These are phyloP conservation scores for Aspergillus proliferans DNA, from an alignment of 2,329 filamentous ascomycete genomes.

Conservation along the genomic window DNA sequence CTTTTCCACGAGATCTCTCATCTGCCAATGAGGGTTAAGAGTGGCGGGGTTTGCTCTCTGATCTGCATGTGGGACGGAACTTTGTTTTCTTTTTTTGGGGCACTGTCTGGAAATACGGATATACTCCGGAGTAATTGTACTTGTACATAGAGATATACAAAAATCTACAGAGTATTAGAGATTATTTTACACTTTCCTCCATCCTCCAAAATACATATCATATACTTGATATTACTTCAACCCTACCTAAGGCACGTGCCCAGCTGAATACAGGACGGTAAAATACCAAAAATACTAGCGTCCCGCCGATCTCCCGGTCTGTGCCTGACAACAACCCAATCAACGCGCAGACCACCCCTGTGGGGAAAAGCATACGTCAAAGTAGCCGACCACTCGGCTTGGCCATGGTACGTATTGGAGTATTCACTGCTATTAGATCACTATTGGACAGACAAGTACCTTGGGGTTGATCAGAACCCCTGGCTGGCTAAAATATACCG, in stretches of 20 bases:
- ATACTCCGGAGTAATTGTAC: no score
- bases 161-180: not conserved
- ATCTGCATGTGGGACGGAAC: not conserved
- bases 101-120: no score
- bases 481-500: no score
- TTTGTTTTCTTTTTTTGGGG: not conserved
- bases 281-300: not conserved
- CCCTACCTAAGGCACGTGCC: not conserved
- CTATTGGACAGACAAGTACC: no score
- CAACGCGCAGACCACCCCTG: not conserved
- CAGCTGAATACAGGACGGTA: not conserved
- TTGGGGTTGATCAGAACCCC: no score
- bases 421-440: no score
- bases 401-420: no score
- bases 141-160: not conserved
- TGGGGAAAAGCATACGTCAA: no score
- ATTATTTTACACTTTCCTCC: not conserved
- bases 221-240: not conserved
- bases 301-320: constrained; percentile 4
- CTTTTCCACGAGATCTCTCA: not conserved
- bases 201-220: not conserved
- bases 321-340: not conserved
- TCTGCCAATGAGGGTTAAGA: not conserved
- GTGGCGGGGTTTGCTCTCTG: not conserved
- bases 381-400: no score